A percentile compares a stretch with the other conserved stretches of the same genome.
phyloP scores from a whole-genome alignment of 352 stramenopile species.

The Globisporangium solare region DNA sequence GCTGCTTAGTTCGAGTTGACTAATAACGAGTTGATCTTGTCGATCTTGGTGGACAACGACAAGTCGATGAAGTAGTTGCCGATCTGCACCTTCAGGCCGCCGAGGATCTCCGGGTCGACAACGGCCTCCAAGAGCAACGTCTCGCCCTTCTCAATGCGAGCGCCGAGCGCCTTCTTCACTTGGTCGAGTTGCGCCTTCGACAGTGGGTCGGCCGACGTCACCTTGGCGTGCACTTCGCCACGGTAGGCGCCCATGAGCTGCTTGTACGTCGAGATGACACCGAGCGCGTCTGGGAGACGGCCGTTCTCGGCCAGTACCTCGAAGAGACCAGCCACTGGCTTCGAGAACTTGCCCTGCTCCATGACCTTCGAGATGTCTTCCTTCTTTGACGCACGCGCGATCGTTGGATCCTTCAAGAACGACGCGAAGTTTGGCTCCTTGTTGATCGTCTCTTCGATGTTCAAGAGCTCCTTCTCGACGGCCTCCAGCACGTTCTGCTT shows the following conservation, averaged over 20 bases:
- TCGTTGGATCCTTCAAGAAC: slow-evolving; percentile 97
- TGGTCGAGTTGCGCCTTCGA: slow-evolving; percentile 90
- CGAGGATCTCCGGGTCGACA: slow-evolving; percentile 93
- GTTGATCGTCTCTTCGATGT: slow-evolving; percentile 71
- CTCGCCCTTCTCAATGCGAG: slow-evolving; percentile 85
- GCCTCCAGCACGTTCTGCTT: slow-evolving; percentile 78
- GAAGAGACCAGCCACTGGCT: slow-evolving; percentile 94
- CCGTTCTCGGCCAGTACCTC: slow-evolving; percentile 96
- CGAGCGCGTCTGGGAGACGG: slow-evolving; percentile 85
- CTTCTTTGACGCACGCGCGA: slow-evolving; percentile 93
- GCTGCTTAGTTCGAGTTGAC: slow-evolving; percentile 51
- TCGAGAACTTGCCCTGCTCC: slow-evolving; percentile 89
- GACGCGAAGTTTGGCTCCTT: slow-evolving; percentile 87
- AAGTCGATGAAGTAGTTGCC: slow-evolving; percentile 98
- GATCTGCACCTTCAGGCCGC: slow-evolving; percentile 96
- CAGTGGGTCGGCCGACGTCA: slow-evolving; percentile 94
- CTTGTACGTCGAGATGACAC: slow-evolving; percentile 88
- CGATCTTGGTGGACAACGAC: slow-evolving; percentile 93
- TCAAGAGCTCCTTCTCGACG: slow-evolving; percentile 89
- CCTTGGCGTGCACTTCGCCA: slow-evolving; percentile 94
- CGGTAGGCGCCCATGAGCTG: slow-evolving; percentile 95
- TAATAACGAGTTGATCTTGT: slow-evolving; percentile 90
- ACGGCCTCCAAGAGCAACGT: slow-evolving; percentile 90
- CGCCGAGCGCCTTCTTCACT: slow-evolving; percentile 91
- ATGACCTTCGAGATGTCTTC: slow-evolving; percentile 89